Conservation (phyloP, 148 eudicot species). For the Spergularia bocconei region DNA sequence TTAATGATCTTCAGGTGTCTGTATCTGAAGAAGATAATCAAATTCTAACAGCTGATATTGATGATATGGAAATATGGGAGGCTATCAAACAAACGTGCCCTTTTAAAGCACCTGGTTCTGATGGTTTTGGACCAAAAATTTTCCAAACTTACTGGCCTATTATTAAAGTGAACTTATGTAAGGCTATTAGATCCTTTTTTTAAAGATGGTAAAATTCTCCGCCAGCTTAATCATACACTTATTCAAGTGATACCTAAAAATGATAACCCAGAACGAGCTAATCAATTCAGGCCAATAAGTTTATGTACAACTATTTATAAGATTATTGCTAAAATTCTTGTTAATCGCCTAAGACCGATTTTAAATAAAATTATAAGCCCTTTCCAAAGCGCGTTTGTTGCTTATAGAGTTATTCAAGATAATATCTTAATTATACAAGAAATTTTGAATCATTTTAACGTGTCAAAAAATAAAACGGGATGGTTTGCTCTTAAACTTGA, state of each 20-base stretch:
- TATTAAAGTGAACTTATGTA: neutral
- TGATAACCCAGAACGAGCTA: neutral
- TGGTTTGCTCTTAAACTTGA: no score
- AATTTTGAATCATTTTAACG: neutral
- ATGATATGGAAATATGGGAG: neutral
- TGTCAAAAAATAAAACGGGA: no score
- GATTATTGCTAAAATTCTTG: neutral
- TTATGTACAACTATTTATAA: neutral
- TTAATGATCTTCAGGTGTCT: no score
- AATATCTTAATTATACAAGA: neutral
- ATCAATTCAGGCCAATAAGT: neutral
- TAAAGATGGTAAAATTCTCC: neutral
- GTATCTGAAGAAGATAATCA: neutral
- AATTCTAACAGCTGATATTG: neutral
- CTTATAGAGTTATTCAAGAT: neutral
- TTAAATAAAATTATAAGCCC: neutral
- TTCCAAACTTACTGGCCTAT: neutral
- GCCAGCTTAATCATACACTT: neutral
- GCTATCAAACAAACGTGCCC: neutral
- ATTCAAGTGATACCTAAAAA: neutral
- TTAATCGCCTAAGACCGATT: neutral
- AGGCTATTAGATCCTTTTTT: neutral
- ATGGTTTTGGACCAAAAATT: neutral
- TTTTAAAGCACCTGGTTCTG: neutral
- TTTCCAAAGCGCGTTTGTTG: neutral